Base-by-base conservation (phyloP, 495 filamentous ascomycete genomes). In the Penicillium paradoxum region DNA sequence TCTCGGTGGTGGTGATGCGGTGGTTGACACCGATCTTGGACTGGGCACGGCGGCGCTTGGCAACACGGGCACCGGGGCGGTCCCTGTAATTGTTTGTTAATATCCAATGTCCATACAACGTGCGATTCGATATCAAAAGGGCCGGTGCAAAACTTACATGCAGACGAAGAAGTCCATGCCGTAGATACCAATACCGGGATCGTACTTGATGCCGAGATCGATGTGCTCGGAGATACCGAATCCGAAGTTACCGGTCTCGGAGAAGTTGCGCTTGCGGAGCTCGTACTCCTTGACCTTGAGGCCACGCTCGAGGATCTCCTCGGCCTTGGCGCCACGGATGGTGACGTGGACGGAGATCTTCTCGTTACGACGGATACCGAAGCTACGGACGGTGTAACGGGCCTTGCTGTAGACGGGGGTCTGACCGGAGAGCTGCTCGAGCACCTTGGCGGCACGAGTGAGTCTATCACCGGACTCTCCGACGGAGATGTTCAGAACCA, bases 81-180 rank as follows among this genome's bases (percentile, higher is more conserved):
- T 90, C 87, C 84, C 84, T 88, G 51, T 33, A 52, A 36, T 21
- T 38, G 55, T 71, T 55, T 74, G 61, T 68, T 46, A 32, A 13
- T 43, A 21, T 34, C 27, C 43, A 34, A 44, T 5, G 7, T 43
- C 32, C 15, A 19, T 21, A 25, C 14, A 14, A 10, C 30, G 14
- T 32, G 21, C 21, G n/a, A 21, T 7, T 3, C 14, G 14, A 17
- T 18, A 18, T 18, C 13, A 1, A 17, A 9, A 11, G n/a, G 21
- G 13, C n/a, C 8, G 5, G 41, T 29, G 37, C 3, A 21, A 42
- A 40, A 57, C 83, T 79, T 66, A 86, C 95, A 99, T 99, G 89
- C 92, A 97, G 88, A 86, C 90, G 87, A 96, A 99, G 84, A 99
- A 99, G 82, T 99, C 95, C 95, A 99, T 99, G 77, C 95, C 95